phyloP scores from a whole-genome alignment of 257 asterid species.

The Pogostemon cablin region DNA sequence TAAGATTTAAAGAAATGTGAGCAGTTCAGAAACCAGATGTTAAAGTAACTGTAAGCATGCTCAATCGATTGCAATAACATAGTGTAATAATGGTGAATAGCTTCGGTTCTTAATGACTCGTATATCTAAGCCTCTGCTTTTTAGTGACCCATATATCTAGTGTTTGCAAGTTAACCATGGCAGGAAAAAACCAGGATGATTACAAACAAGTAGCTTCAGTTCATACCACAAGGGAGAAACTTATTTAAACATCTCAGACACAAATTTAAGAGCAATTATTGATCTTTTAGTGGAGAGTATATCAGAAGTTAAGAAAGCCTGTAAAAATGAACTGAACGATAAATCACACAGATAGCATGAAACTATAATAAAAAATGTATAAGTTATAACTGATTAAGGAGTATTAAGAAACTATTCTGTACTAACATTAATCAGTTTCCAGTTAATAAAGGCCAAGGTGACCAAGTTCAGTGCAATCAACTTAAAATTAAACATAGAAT shows the following conservation, averaged over 20 bases:
- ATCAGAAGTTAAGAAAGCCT: slow-evolving; percentile 7
- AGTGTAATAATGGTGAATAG: slow-evolving; percentile 5
- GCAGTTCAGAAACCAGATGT: slow-evolving; percentile 11
- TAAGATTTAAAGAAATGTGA: slow-evolving; percentile 6
- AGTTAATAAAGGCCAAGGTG: slow-evolving; percentile 1
- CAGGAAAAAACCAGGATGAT: not conserved
- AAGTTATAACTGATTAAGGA: slow-evolving; percentile 5
- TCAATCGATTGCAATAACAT: not conserved
- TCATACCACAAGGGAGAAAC: not conserved
- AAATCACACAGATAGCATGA: slow-evolving; percentile 1
- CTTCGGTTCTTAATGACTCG: too few relatives aligned
- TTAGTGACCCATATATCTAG: not conserved
- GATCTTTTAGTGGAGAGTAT: not conserved
- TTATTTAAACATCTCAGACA: not conserved
- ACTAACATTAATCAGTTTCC: not conserved
- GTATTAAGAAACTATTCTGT: slow-evolving; percentile 13
- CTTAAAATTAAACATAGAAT: not conserved
- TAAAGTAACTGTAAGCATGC: slow-evolving; percentile 15
- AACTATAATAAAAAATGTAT: not conserved
- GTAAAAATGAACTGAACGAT: not conserved
- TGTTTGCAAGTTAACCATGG: not conserved
- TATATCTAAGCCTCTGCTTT: too few relatives aligned
- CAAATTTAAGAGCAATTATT: not conserved
- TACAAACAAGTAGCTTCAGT: slow-evolving; percentile 19
- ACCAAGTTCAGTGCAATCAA: slow-evolving; percentile 17